Percentiles rank a stretch among this genome's conserved stretches.
Evolutionary conservation across 345 rosid species (phyloP).

Genomic region (Euphorbia tirucalli): DNA sequence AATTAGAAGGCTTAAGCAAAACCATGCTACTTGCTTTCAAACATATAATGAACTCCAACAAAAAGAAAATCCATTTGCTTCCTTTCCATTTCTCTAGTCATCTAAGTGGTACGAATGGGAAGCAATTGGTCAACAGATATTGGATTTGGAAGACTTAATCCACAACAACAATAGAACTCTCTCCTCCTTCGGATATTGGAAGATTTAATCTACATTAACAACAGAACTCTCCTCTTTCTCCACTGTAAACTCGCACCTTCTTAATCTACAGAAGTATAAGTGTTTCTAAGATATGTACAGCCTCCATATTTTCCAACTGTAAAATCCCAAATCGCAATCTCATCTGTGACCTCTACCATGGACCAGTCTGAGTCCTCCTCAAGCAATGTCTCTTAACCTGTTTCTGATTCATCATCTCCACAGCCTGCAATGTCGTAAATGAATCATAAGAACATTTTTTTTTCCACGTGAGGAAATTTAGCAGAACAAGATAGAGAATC

Average conservation of each 20-base stretch:
- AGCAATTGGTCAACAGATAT: conserved; percentile 5
- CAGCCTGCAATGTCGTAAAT: conserved; percentile 46
- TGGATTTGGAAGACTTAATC: too few species aligned
- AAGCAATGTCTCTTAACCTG: conserved; percentile 58
- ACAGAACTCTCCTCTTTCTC: conserved; percentile 9
- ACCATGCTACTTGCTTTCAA: background rate
- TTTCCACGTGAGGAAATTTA: too few species aligned
- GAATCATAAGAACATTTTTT: too few species aligned
- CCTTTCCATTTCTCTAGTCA: conserved; percentile 12
- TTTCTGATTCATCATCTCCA: conserved; percentile 59
- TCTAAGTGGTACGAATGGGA: conserved; percentile 12
- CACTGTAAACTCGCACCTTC: conserved; percentile 5
- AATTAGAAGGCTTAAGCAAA: background rate
- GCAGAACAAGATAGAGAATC: too few species aligned
- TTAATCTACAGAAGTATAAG: conserved; percentile 27
- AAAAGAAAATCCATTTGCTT: conserved; percentile 6
- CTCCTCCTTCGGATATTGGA: too few species aligned
- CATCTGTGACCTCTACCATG: conserved; percentile 57
- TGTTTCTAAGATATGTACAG: conserved; percentile 41
- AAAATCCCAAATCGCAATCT: conserved; percentile 12
- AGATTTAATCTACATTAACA: conserved; percentile 17
- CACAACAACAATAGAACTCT: too few species aligned
- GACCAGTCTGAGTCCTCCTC: conserved; percentile 84
- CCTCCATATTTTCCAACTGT: conserved; percentile 23
- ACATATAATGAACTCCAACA: background rate